A percentile compares a stretch with the other conserved stretches of the same genome.
Evolutionary conservation across 2,329 filamentous ascomycete genomes (phyloP).

Genomic region (Nemania diffusa): DNA sequence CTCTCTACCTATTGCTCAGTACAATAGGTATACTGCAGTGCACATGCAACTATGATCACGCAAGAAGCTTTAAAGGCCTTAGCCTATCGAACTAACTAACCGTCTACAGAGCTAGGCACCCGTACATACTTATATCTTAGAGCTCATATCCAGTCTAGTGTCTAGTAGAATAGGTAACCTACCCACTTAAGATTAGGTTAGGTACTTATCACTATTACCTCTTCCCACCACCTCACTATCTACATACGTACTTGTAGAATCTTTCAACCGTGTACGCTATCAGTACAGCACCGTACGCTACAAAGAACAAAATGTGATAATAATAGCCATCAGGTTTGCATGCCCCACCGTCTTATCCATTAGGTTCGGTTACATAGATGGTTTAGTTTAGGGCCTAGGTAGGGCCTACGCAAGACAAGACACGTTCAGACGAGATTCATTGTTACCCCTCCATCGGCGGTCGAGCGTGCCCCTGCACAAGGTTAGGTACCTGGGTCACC

Average conservation of each 20-base stretch:
- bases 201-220: too few relatives aligned
- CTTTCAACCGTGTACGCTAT: not conserved
- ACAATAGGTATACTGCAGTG: not conserved
- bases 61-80: not conserved
- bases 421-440: too few relatives aligned
- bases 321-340: not conserved
- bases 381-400: too few relatives aligned
- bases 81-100: too few relatives aligned
- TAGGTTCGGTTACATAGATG: not conserved
- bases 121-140: too few relatives aligned
- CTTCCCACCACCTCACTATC: too few relatives aligned
- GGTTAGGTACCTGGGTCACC: not conserved
- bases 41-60: not conserved
- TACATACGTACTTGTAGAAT: too few relatives aligned
- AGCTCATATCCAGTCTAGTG: too few relatives aligned
- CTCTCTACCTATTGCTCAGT: too few relatives aligned
- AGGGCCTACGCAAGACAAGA: too few relatives aligned
- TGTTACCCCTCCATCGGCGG: not conserved
- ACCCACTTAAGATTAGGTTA: not conserved
- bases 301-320: not conserved
- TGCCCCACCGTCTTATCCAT: not conserved
- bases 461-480: constrained; percentile 13
- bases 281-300: not conserved
- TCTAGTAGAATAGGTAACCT: too few relatives aligned
- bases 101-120: too few relatives aligned